A percentile compares a stretch with the other conserved stretches of the same genome.
Conservation (phyloP, 2,329 filamentous ascomycete species). For the Xylariaceae sp. region DNA sequence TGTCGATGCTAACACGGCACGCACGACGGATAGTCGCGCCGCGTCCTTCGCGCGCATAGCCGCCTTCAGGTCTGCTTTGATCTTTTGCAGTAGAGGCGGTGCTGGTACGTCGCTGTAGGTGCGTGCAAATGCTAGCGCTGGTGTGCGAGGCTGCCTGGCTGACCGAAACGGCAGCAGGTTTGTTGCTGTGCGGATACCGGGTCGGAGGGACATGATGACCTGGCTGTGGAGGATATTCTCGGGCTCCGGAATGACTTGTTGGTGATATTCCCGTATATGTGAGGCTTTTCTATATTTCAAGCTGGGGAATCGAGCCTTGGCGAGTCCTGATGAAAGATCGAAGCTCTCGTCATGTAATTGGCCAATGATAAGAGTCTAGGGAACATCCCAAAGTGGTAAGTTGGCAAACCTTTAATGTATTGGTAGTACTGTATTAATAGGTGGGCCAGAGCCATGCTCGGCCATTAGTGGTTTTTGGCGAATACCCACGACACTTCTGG, state of each 20-base stretch:
- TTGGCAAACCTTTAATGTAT: background rate
- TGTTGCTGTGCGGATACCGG: conserved; percentile 23
- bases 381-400: conserved; percentile 5
- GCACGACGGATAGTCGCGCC: conserved; percentile 63
- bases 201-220: conserved; percentile 25
- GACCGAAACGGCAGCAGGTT: conserved; percentile 22
- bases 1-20: conserved; percentile 63
- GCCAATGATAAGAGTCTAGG: conserved; percentile 7
- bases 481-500: too few species aligned
- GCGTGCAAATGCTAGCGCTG: conserved; percentile 13
- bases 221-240: background rate
- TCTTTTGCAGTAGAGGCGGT: conserved; percentile 48
- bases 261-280: background rate
- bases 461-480: too few species aligned
- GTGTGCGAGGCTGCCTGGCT: background rate
- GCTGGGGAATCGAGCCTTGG: background rate
- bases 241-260: background rate
- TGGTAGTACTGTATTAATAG: too few species aligned
- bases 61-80: conserved; percentile 59
- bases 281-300: background rate
- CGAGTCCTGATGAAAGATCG: background rate
- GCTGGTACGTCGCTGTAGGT: conserved; percentile 28
- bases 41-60: conserved; percentile 64
- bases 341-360: conserved; percentile 4
- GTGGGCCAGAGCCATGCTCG: too few species aligned